phyloP scores from a whole-genome alignment of 495 filamentous ascomycete genomes.

The Tuber magnatum region DNA sequence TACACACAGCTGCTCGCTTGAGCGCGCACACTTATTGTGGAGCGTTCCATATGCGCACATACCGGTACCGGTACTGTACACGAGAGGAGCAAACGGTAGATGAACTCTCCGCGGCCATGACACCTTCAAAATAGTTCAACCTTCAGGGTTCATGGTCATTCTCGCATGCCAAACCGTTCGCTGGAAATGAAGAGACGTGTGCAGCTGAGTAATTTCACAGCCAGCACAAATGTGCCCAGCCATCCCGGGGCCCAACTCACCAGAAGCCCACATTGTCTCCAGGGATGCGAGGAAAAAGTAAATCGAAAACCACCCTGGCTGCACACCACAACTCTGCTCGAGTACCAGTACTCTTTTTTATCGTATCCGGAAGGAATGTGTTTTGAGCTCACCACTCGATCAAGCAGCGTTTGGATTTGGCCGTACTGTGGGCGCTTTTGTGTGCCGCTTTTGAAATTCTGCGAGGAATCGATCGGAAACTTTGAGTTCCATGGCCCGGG shows the following conservation, averaged over 20 bases:
- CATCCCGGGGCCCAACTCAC: neutral
- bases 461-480: constrained; percentile 26
- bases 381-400: constrained; percentile 5
- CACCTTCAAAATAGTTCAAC: neutral
- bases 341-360: constrained; percentile 15
- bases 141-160: neutral
- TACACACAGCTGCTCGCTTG: neutral
- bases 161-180: neutral
- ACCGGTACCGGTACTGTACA: no score
- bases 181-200: neutral
- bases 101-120: neutral
- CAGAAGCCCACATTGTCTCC: neutral
- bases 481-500: neutral
- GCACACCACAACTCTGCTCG: constrained; percentile 3
- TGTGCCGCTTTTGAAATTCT: constrained; percentile 16
- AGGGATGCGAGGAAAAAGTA: constrained; percentile 13
- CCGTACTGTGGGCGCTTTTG: constrained; percentile 8
- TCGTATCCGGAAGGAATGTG: neutral
- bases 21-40: neutral
- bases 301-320: constrained; percentile 9
- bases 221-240: neutral
- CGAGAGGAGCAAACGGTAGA: neutral
- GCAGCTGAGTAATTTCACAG: neutral
- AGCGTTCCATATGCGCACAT: neutral
- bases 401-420: neutral